Evolutionary conservation across 192 early-diverging fungal species (phyloP).

Genomic region (Coemansia nantahalensis): DNA sequence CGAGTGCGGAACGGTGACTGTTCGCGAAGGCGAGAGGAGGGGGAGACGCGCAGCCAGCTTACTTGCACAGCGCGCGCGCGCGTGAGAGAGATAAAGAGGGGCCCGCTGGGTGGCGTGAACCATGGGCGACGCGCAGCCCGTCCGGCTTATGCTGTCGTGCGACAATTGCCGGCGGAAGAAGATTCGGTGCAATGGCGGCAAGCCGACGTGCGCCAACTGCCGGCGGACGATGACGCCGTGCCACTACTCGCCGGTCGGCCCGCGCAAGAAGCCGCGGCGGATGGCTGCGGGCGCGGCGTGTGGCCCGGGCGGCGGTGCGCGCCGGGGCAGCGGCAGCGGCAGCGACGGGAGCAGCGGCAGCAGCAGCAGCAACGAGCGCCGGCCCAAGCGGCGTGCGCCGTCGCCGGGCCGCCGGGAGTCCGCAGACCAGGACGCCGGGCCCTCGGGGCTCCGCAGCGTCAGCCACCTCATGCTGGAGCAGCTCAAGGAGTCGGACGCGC

Average conservation of each 20-base stretch:
- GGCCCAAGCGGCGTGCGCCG: constrained; percentile 30
- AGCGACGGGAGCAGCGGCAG: background rate
- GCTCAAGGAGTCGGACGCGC: constrained; percentile 7
- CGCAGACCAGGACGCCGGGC: background rate
- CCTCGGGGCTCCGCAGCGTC: constrained; percentile 13
- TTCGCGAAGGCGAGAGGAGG: too few species aligned
- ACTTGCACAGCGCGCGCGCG: too few species aligned
- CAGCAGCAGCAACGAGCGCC: background rate
- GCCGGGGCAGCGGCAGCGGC: background rate
- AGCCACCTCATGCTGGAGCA: constrained; percentile 37
- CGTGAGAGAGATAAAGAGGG: too few species aligned
- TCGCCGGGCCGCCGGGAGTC: constrained; percentile 10
- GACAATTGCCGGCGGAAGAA: constrained; percentile 40
- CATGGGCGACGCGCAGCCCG: too few species aligned
- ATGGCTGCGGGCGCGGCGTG: background rate
- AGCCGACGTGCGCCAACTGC: constrained; percentile 33
- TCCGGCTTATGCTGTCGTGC: constrained; percentile 39
- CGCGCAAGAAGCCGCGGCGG: constrained; percentile 42
- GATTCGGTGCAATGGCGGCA: constrained; percentile 41
- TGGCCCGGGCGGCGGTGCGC: too few species aligned
- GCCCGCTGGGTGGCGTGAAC: too few species aligned
- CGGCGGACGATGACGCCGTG: constrained; percentile 9
- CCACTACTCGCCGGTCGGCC: constrained; percentile 47
- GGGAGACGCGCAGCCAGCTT: too few species aligned
- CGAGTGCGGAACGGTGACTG: too few species aligned